A percentile compares a stretch with the other conserved stretches of the same genome.
phyloP scores from a whole-genome alignment of 768 basidiomycete species.

The Gymnopilus dilepis region DNA sequence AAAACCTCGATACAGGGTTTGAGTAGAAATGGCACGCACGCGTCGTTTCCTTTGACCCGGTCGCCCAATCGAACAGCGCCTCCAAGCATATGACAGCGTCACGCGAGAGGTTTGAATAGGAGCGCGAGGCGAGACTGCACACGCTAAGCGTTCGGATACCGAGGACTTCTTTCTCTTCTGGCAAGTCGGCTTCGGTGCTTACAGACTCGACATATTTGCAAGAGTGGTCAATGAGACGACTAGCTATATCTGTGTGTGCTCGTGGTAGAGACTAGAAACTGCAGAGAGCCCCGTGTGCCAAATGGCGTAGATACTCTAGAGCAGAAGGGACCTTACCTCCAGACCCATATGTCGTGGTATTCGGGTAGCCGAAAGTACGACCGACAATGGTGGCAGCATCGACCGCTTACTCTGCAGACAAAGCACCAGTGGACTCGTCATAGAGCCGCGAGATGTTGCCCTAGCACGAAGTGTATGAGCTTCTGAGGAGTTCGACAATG shows the following conservation, averaged over 20 bases:
- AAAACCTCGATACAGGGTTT: too few relatives aligned
- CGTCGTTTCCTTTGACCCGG: too few relatives aligned
- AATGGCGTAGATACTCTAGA: neutral
- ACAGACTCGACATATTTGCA: conserved; percentile 10
- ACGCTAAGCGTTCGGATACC: conserved; percentile 7
- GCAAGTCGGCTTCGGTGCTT: conserved; percentile 9
- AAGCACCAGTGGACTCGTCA: conserved; percentile 11
- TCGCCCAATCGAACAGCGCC: neutral
- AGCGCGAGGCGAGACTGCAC: conserved; percentile 1
- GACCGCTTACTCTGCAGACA: conserved; percentile 4
- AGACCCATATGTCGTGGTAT: conserved; percentile 14
- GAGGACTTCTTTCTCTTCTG: conserved; percentile 9
- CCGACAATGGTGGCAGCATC: neutral
- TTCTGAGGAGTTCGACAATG: neutral
- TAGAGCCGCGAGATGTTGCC: conserved; percentile 13
- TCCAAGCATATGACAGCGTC: conserved; percentile 6
- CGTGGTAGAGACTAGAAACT: neutral
- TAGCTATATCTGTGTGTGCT: conserved; percentile 6
- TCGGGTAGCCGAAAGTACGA: neutral
- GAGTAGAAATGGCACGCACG: too few relatives aligned
- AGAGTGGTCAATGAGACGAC: conserved; percentile 4
- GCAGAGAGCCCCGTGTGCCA: neutral
- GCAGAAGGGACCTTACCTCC: neutral
- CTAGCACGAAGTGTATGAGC: neutral
- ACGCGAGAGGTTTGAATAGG: neutral